These are phyloP conservation scores for Suhomyces sp. DNA, from an alignment of 805 yeast species.

Conservation along the genomic window DNA sequence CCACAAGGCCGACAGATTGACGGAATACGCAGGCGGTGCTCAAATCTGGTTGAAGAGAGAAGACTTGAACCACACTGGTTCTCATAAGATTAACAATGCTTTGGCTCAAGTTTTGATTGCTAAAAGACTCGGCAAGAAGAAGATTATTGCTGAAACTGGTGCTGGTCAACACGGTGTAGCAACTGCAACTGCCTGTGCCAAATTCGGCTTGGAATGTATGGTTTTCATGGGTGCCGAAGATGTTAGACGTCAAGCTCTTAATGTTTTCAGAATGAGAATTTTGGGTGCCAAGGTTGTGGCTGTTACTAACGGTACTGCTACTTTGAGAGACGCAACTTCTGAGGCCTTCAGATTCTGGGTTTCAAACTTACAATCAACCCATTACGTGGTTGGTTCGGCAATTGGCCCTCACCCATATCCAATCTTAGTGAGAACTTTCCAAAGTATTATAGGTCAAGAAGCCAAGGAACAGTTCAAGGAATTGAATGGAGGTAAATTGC, in stretches of 20 bases:
- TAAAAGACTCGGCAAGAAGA: conserved; percentile 70
- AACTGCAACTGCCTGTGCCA: conserved; percentile 89
- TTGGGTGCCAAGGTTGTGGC: conserved; percentile 95
- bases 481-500: conserved; percentile 76
- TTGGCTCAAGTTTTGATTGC: conserved; percentile 80
- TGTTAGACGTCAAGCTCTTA: conserved; percentile 95
- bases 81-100: conserved; percentile 84
- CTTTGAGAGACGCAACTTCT: conserved; percentile 95
- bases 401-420: conserved; percentile 99
- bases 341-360: conserved; percentile 98
- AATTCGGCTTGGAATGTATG: conserved; percentile 88
- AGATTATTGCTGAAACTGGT: conserved; percentile 86
- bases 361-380: conserved; percentile 77
- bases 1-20: conserved; percentile 85
- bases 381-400: conserved; percentile 96
- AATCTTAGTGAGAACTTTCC: conserved; percentile 96
- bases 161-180: conserved; percentile 96
- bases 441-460: conserved; percentile 93
- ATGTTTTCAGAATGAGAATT: conserved; percentile 95
- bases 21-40: conserved; percentile 86
- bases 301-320: conserved; percentile 91
- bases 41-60: conserved; percentile 98
- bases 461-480: conserved; percentile 86
- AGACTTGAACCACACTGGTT: conserved; percentile 88
- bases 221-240: conserved; percentile 99